Evolutionary conservation across 2,329 filamentous ascomycete species (phyloP).

Genomic region (Claviceps sp.): DNA sequence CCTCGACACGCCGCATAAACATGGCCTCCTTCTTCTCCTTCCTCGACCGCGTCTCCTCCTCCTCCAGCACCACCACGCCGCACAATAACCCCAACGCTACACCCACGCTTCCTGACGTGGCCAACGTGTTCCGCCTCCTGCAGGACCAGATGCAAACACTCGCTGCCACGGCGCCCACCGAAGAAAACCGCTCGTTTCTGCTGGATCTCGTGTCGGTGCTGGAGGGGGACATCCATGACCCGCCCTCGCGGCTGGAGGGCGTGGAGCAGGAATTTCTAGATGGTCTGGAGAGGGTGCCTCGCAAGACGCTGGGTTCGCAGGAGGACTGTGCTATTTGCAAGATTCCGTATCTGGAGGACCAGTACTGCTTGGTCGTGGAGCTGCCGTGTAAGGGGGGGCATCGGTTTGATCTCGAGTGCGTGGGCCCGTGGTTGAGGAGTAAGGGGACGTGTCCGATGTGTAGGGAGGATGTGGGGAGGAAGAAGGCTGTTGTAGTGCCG

Average conservation of each 20-base stretch:
- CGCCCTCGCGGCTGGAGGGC: conserved; percentile 38
- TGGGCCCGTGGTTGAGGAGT: conserved; percentile 49
- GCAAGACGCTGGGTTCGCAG: conserved; percentile 34
- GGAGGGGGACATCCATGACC: conserved; percentile 36
- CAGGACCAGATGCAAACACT: conserved; percentile 44
- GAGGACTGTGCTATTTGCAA: conserved; percentile 51
- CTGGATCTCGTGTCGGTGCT: conserved; percentile 32
- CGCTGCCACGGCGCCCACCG: conserved; percentile 33
- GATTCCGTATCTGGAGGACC: conserved; percentile 46
- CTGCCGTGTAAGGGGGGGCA: conserved; percentile 47
- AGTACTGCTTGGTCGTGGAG: conserved; percentile 49
- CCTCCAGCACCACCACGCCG: conserved; percentile 19
- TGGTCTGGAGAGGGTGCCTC: conserved; percentile 42
- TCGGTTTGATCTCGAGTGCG: conserved; percentile 53
- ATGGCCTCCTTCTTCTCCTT: conserved; percentile 51
- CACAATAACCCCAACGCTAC: conserved; percentile 44
- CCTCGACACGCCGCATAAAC: conserved; percentile 40
- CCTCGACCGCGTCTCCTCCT: conserved; percentile 37
- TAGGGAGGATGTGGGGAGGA: conserved; percentile 44
- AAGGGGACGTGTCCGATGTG: conserved; percentile 54
- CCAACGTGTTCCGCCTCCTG: conserved; percentile 43
- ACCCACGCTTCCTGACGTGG: conserved; percentile 46
- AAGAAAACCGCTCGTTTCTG: conserved; percentile 37
- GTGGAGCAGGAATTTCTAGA: conserved; percentile 48
- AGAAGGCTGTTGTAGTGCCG: conserved; percentile 27